phyloP scores from a whole-genome alignment of 805 yeast species.

The Spathaspora boniae region DNA sequence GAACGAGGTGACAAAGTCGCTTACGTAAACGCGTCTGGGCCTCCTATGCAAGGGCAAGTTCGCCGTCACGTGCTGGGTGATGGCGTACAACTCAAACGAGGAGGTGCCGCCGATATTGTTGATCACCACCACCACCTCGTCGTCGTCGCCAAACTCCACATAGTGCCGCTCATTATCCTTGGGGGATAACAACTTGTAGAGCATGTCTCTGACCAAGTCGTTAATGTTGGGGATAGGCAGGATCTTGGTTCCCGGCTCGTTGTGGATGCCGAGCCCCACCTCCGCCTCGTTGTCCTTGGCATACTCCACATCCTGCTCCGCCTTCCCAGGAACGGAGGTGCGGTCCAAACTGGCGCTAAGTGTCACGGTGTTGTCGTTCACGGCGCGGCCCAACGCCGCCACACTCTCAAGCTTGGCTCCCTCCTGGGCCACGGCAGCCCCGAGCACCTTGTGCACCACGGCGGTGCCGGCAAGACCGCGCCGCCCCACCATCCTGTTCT shows the following conservation, averaged over 20 bases:
- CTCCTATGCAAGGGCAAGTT: slow-evolving; percentile 50
- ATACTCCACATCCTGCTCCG: slow-evolving; percentile 36
- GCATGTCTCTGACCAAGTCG: slow-evolving; percentile 52
- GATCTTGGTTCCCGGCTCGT: slow-evolving; percentile 77
- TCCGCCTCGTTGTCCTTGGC: slow-evolving; percentile 69
- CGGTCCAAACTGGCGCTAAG: slow-evolving; percentile 89
- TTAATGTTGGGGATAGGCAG: slow-evolving; percentile 70
- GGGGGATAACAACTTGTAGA: slow-evolving; percentile 56
- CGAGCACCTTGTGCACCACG: slow-evolving; percentile 79
- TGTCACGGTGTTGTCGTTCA: slow-evolving; percentile 70
- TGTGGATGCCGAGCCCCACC: slow-evolving; percentile 94
- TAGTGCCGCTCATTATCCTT: slow-evolving; percentile 76
- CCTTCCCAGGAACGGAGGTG: slow-evolving; percentile 82
- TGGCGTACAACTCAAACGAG: slow-evolving; percentile 69
- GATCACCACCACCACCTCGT: slow-evolving; percentile 66
- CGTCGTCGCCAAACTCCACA: slow-evolving; percentile 61
- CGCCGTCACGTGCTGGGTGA: slow-evolving; percentile 56
- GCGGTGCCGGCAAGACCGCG: slow-evolving; percentile 93
- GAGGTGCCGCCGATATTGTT: slow-evolving; percentile 93
- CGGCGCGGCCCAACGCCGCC: slow-evolving; percentile 53
- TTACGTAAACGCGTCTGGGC: slow-evolving; percentile 69
- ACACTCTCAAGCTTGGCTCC: slow-evolving; percentile 44
- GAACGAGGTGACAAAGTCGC: slow-evolving; percentile 83
- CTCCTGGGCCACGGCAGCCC: slow-evolving; percentile 47
- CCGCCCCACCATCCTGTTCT: slow-evolving; percentile 90